Conservation (phyloP, 2,329 filamentous ascomycete genomes). For the Trichoderma afroharzianum region DNA sequence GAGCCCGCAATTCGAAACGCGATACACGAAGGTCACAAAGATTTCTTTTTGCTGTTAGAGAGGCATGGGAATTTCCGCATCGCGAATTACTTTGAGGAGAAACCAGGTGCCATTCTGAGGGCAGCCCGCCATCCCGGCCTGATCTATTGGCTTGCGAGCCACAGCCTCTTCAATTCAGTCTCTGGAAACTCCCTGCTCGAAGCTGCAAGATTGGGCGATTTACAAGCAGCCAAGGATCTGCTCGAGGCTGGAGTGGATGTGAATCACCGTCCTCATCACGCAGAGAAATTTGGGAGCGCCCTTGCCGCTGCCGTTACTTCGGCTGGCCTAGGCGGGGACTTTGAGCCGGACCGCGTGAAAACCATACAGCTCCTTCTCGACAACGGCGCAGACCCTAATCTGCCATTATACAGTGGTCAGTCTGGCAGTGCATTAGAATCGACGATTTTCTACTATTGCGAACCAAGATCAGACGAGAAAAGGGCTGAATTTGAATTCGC, state of each 20-base stretch:
- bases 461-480: fast-evolving
- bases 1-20: background rate
- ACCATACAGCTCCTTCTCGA: background rate
- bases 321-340: no score
- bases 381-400: background rate
- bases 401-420: background rate
- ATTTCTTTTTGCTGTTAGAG: background rate
- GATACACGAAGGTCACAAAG: background rate
- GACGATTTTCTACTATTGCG: background rate
- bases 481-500: background rate
- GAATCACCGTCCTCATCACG: background rate
- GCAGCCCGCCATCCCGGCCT: background rate
- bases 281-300: background rate
- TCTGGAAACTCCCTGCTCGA: background rate
- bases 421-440: conserved; percentile 1
- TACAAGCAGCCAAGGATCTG: background rate
- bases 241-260: background rate
- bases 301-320: background rate
- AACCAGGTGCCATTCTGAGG: background rate
- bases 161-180: background rate
- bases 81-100: background rate
- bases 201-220: no score
- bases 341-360: no score
- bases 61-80: no score
- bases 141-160: background rate